phyloP scores from a whole-genome alignment of 1,284 basidiomycete species.

The Malassezia caprae region DNA sequence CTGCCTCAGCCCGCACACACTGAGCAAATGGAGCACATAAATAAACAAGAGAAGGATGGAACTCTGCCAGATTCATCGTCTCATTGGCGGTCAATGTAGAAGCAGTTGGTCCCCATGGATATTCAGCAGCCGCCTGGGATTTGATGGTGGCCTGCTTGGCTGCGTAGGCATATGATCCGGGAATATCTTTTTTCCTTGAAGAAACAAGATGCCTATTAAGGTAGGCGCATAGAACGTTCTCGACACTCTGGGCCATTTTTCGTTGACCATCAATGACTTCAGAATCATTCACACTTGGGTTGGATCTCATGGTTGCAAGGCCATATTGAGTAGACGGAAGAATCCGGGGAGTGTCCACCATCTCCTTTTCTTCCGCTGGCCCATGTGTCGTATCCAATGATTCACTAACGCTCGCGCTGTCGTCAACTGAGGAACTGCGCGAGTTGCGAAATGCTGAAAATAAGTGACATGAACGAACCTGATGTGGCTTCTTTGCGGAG shows the following conservation, averaged over 20 bases:
- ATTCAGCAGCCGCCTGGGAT: conserved; percentile 6
- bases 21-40: conserved; percentile 47
- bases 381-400: neutral
- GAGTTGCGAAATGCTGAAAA: neutral
- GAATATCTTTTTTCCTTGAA: neutral
- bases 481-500: neutral
- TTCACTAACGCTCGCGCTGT: neutral
- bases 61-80: conserved; percentile 19
- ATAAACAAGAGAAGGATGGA: conserved; percentile 43
- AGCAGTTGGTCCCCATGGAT: neutral
- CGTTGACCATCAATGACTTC: conserved; percentile 26
- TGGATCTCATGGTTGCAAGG: conserved; percentile 7
- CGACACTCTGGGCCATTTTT: conserved; percentile 30
- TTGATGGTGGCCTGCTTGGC: neutral
- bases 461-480: neutral
- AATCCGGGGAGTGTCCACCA: neutral
- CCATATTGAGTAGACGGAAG: conserved; percentile 17
- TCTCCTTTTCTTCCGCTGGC: neutral
- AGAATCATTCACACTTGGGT: conserved; percentile 7
- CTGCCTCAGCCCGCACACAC: conserved; percentile 45
- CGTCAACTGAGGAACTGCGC: neutral
- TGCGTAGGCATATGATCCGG: neutral
- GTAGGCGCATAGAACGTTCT: conserved; percentile 43
- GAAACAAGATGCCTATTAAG: conserved; percentile 27
- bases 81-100: neutral